These are phyloP conservation scores for Populus alba DNA, from an alignment of 345 rosid species.

Conservation along the genomic window DNA sequence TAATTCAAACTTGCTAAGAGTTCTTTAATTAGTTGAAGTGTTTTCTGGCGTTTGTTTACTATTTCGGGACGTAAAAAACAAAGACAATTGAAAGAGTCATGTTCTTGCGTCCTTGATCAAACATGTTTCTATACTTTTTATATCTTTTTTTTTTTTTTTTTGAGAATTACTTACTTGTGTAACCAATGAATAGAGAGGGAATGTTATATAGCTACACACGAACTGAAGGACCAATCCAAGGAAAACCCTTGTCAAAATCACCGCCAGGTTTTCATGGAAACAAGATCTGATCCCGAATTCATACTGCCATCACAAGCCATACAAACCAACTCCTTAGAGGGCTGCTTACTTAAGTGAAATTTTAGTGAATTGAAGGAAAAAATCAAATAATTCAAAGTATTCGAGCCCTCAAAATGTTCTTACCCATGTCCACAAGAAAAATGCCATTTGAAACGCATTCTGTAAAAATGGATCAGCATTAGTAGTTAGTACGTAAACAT, in stretches of 20 bases:
- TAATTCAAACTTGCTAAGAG: no score
- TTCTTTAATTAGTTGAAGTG: no score
- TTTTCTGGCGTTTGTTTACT: no score
- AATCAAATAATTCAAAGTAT: neutral
- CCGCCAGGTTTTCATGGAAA: slow-evolving; percentile 37
- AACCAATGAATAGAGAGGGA: slow-evolving; percentile 55
- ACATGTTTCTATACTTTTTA: no score
- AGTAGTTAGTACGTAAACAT: neutral
- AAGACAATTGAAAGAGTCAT: no score
- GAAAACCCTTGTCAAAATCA: slow-evolving; percentile 27
- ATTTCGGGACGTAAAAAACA: no score
- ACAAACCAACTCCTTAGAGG: no score
- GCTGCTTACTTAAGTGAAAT: no score
- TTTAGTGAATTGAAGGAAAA: neutral
- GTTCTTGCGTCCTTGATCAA: no score
- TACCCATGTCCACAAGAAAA: slow-evolving; percentile 49
- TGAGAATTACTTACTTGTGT: slow-evolving; percentile 45
- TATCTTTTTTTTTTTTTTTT: no score
- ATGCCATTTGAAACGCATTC: slow-evolving; percentile 59
- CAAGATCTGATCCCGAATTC: slow-evolving; percentile 42
- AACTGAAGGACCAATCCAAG: slow-evolving; percentile 42
- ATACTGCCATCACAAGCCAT: slow-evolving; percentile 16
- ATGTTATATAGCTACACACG: slow-evolving; percentile 55
- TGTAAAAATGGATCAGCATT: slow-evolving; percentile 9
- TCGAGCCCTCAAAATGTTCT: neutral